phyloP scores from a whole-genome alignment of 441 rosid species.

The Populus hybrid region DNA sequence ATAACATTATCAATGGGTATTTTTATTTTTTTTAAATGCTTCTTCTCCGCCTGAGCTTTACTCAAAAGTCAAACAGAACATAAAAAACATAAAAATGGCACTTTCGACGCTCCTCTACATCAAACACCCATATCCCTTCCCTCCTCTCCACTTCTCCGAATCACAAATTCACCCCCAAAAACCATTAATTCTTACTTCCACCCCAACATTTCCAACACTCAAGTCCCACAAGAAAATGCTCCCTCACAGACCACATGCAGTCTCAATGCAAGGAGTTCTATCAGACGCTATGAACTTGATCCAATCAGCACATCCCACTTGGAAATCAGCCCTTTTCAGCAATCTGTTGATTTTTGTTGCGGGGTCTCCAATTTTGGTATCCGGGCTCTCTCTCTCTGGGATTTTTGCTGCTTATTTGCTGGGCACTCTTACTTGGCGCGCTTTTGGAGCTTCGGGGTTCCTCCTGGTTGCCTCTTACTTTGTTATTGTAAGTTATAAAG shows the following conservation, averaged over 20 bases:
- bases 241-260: constrained; percentile 21
- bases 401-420: constrained; percentile 78
- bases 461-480: constrained; percentile 86
- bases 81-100: constrained; percentile 36
- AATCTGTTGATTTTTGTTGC: constrained; percentile 65
- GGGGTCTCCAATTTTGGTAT: constrained; percentile 72
- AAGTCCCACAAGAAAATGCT: neutral
- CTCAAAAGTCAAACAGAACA: neutral
- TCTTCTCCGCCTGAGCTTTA: neutral
- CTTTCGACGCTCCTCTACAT: constrained; percentile 29
- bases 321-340: constrained; percentile 71
- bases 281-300: constrained; percentile 52
- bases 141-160: constrained; percentile 5
- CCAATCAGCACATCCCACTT: constrained; percentile 65
- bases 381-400: constrained; percentile 78
- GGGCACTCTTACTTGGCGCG: constrained; percentile 92
- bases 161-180: constrained; percentile 13
- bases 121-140: constrained; percentile 14
- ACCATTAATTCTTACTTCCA: constrained; percentile 9
- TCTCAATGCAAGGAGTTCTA: constrained; percentile 42
- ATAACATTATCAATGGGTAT: neutral
- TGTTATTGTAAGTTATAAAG: constrained; percentile 52
- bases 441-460: constrained; percentile 79
- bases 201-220: neutral
- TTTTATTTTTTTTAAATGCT: neutral